phyloP scores from a whole-genome alignment of 2,329 filamentous ascomycete species.

The Clarireedia hainanense region DNA sequence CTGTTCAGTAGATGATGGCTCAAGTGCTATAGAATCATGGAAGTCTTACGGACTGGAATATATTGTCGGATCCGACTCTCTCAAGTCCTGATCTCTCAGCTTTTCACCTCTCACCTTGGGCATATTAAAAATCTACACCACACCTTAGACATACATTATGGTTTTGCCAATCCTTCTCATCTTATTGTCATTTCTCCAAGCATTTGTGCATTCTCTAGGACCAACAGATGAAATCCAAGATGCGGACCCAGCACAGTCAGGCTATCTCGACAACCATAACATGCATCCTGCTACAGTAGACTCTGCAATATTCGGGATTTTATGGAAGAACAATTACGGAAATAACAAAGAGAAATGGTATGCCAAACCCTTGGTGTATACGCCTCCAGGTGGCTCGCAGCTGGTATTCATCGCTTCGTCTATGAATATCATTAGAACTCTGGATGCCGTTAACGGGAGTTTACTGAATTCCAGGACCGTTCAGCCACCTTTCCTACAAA shows the following conservation, averaged over 20 bases:
- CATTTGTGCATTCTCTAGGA: constrained; percentile 11
- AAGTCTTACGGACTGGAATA: no score
- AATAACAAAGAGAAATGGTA: constrained; percentile 43
- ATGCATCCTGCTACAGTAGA: constrained; percentile 52
- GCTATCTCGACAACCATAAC: constrained; percentile 45
- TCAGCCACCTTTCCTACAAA: constrained; percentile 39
- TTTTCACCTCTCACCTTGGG: fast-evolving
- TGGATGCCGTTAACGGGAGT: constrained; percentile 45
- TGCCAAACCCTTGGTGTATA: constrained; percentile 45
- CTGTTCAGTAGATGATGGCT: no score
- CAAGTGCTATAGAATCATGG: no score
- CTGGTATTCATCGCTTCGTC: constrained; percentile 49
- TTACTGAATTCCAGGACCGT: constrained; percentile 41
- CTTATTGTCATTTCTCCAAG: constrained; percentile 7
- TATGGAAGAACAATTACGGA: constrained; percentile 37
- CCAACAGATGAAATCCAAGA: constrained; percentile 19
- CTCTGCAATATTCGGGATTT: constrained; percentile 45
- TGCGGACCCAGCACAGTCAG: constrained; percentile 31
- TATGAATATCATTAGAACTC: constrained; percentile 49
- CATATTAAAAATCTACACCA: not conserved
- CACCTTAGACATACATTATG: not conserved
- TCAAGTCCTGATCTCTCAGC: no score
- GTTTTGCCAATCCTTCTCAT: not conserved
- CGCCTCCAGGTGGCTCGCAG: constrained; percentile 40
- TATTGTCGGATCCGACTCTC: no score